A percentile compares a stretch with the other conserved stretches of the same genome.
Evolutionary conservation across 2,329 filamentous ascomycete species (phyloP).

Genomic region (Aspergillus fijiensis): DNA sequence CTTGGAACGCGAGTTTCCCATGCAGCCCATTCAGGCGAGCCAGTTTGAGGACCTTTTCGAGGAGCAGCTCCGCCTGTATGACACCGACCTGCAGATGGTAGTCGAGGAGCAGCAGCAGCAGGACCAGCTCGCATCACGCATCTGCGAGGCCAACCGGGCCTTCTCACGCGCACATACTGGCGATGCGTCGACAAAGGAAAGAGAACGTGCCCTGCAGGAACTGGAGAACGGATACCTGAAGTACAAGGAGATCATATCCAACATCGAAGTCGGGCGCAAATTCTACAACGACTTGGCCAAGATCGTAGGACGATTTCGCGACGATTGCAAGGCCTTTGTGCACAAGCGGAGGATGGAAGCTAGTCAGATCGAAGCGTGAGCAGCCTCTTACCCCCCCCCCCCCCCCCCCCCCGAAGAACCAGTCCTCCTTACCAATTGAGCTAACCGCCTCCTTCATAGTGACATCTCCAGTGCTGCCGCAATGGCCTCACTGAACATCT

Average conservation of each 20-base stretch:
- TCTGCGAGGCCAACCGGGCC: conserved; percentile 73
- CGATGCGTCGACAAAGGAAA: conserved; percentile 67
- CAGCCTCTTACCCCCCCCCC: conserved; percentile 8
- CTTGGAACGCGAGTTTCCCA: conserved; percentile 81
- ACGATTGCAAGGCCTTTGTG: conserved; percentile 75
- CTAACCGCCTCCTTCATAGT: conserved; percentile 31
- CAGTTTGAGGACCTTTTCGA: conserved; percentile 94
- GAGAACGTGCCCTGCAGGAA: conserved; percentile 81
- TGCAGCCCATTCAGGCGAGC: conserved; percentile 78
- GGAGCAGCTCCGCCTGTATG: conserved; percentile 75
- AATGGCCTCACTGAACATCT: conserved; percentile 59
- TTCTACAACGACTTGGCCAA: conserved; percentile 96
- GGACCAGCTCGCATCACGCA: conserved; percentile 64
- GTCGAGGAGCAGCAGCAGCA: conserved; percentile 74
- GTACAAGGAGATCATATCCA: conserved; percentile 93
- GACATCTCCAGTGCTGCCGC: conserved; percentile 56
- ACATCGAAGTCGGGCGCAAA: conserved; percentile 85
- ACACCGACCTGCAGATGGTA: conserved; percentile 70
- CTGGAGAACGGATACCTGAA: conserved; percentile 91
- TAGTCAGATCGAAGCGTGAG: conserved; percentile 71
- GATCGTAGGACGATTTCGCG: conserved; percentile 81
- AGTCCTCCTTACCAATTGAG: no score
- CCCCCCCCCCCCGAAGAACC: background rate
- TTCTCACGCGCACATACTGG: conserved; percentile 72
- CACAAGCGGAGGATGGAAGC: conserved; percentile 80